Conservation (phyloP, 257 asterid genomes). For the Solanum paucissectum region DNA sequence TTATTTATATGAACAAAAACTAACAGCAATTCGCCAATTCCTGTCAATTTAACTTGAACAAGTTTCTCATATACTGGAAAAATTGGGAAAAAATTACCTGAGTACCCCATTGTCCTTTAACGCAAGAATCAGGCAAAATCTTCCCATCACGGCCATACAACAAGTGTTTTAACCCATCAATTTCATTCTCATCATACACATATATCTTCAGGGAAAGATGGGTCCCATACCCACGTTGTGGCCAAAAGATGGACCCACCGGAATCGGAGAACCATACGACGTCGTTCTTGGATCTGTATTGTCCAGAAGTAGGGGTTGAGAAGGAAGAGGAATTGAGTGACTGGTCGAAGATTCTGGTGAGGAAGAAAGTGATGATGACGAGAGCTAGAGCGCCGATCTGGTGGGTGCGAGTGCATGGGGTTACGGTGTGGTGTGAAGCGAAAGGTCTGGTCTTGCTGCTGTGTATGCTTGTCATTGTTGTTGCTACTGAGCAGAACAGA, state of each 20-base stretch:
- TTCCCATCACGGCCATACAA: slow-evolving; percentile 72
- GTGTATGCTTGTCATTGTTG: background rate
- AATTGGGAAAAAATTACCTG: slow-evolving; percentile 34
- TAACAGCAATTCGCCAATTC: background rate
- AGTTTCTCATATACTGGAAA: background rate
- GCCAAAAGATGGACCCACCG: slow-evolving; percentile 25
- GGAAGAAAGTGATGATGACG: slow-evolving; percentile 60
- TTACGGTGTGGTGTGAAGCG: slow-evolving; percentile 6
- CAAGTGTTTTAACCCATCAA: slow-evolving; percentile 61
- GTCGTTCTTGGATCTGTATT: background rate
- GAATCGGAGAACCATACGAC: slow-evolving; percentile 13
- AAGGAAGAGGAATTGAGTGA: slow-evolving; percentile 23
- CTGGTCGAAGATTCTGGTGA: slow-evolving; percentile 69
- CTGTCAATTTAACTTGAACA: background rate
- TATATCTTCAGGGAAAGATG: slow-evolving; percentile 62
- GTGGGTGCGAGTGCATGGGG: slow-evolving; percentile 55
- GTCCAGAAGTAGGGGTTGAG: background rate
- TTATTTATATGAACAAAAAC: background rate
- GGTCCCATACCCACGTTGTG: slow-evolving; percentile 33
- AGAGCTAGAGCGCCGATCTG: slow-evolving; percentile 77
- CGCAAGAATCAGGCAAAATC: slow-evolving; percentile 57
- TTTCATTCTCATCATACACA: slow-evolving; percentile 74
- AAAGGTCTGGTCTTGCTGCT: slow-evolving; percentile 4
- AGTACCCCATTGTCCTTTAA: slow-evolving; percentile 95
- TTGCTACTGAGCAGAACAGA: background rate